Conservation (phyloP, 2,329 filamentous ascomycete genomes). For the Trichophyton schoenleinii region DNA sequence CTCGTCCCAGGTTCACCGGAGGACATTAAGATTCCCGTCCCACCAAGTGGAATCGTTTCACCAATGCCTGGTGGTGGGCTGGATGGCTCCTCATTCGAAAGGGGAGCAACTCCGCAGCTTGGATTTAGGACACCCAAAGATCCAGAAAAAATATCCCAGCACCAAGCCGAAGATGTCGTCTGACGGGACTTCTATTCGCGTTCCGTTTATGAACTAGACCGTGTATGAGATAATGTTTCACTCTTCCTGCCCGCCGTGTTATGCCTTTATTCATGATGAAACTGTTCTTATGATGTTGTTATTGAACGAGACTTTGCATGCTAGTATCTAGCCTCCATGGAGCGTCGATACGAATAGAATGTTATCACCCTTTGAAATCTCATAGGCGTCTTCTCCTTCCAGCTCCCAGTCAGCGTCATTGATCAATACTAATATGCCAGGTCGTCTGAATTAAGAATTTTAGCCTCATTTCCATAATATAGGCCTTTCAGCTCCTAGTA, state of each 20-base stretch:
- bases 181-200: constrained; percentile 13
- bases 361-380: constrained; percentile 68
- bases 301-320: background rate
- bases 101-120: constrained; percentile 33
- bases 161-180: constrained; percentile 35
- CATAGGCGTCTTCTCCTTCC: constrained; percentile 84
- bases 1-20: constrained; percentile 68
- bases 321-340: constrained; percentile 61
- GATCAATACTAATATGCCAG: constrained; percentile 89
- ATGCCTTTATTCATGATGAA: background rate
- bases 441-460: constrained; percentile 50
- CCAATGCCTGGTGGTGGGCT: constrained; percentile 31
- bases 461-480: constrained; percentile 7
- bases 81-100: constrained; percentile 21
- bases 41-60: constrained; percentile 41
- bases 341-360: constrained; percentile 94
- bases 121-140: constrained; percentile 32
- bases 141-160: constrained; percentile 32
- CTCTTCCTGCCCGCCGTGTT: background rate
- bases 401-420: constrained; percentile 98
- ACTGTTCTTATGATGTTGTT: background rate
- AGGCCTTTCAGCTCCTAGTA: background rate
- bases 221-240: background rate
- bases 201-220: background rate
- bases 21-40: constrained; percentile 66